A percentile compares a stretch with the other conserved stretches of the same genome.
phyloP scores from a whole-genome alignment of 345 rosid species.

The Eutrema yunnanense region DNA sequence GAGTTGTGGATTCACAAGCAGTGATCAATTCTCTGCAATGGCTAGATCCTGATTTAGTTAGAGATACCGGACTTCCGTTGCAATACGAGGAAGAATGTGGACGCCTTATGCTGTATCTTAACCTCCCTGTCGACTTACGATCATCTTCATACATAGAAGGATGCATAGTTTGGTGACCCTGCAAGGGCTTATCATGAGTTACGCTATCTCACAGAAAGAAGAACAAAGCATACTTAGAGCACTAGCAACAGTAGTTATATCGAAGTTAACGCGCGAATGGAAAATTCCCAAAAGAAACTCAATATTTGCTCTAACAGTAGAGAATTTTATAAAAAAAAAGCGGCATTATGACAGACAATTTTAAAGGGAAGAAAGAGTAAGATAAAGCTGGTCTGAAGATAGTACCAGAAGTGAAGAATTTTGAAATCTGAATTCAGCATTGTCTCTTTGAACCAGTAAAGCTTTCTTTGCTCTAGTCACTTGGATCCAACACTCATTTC shows the following conservation, averaged over 20 bases:
- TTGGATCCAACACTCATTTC: conserved; percentile 39
- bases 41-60: conserved; percentile 10
- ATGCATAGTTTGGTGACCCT: conserved; percentile 50
- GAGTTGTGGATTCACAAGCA: background rate
- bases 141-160: conserved; percentile 51
- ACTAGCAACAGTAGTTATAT: background rate
- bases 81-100: conserved; percentile 26
- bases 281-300: no score
- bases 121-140: conserved; percentile 31
- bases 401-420: conserved; percentile 25
- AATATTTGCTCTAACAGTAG: no score
- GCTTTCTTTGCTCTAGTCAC: conserved; percentile 45
- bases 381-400: background rate
- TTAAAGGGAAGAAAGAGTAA: background rate
- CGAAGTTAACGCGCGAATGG: background rate
- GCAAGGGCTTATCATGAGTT: conserved; percentile 25
- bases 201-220: background rate
- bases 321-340: no score
- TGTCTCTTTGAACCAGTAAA: conserved; percentile 32
- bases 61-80: conserved; percentile 29
- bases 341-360: background rate
- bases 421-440: conserved; percentile 7
- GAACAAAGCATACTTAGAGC: background rate
- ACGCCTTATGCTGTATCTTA: conserved; percentile 30
- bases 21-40: background rate